Evolutionary conservation across 2,329 filamentous ascomycete genomes (phyloP), one percentile per base, ranked within the genome.

Genomic region (Lecanoromycetidae sp.): DNA sequence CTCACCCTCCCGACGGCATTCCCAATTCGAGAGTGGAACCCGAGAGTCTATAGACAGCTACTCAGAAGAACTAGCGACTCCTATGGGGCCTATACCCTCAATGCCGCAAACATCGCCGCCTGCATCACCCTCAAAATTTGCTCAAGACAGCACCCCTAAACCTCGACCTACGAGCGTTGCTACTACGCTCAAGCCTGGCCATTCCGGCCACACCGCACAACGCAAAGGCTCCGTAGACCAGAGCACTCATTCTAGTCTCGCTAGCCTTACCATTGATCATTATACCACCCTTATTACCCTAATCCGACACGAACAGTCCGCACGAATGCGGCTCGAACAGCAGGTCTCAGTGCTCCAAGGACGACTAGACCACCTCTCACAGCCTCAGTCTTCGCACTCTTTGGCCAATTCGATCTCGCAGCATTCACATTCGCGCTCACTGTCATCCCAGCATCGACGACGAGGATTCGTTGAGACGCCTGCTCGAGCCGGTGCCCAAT

Each of bases 241-340:
- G 13, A 48, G 36, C 32, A 36, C 40, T 13, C 44, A 45, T 22
- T 41, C 35, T 22, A 48, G 50, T 36, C 41, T 51, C 10, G 35
- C 48, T 5, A 40, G 35, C n/a, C 46, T 55, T 8, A 68, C 68
- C 4, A 61, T 68, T 13, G 68, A 71, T 34, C 66, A 71, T 45
- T 70, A 71, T 52, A 69, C 66, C 48, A 63, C 65, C 0, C 58
- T 71, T 2, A 63, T 70, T 23, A 68, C 63, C 10, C 60, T 71
- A 1, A 60, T 72, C 10, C 63, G 66, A 5, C 60, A 67, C 39
- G 69, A 72, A 52, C 67, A 71, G 51, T 63, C 61, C 4, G 68
- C 69, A 2, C 66, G 69, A 25, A 61, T 65, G 30, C 61, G 60
- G 19, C 58, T 72, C 1, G 69, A 71, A 54, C 57, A 57, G 27